Percentiles rank a stretch among this genome's conserved stretches.
These are phyloP conservation scores for Schizophyllum amplum DNA, from an alignment of 1,284 basidiomycete genomes.

Conservation along the genomic window DNA sequence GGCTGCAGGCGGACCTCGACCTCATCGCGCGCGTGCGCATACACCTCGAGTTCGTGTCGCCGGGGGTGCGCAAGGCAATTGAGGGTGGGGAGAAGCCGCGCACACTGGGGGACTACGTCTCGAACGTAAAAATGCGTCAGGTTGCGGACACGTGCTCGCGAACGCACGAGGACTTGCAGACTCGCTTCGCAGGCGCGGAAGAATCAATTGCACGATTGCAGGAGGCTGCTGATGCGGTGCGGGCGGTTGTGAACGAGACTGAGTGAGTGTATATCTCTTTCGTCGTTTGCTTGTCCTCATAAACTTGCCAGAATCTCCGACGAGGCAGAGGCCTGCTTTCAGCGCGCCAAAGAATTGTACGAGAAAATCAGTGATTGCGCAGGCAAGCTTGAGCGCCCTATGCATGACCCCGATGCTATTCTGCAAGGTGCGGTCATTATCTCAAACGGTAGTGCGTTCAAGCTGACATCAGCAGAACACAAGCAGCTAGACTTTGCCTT, in stretches of 20 bases:
- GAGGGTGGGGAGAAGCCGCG: slow-evolving; percentile 58
- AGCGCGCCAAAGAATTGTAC: slow-evolving; percentile 48
- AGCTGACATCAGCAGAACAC: slow-evolving; percentile 38
- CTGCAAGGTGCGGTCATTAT: slow-evolving; percentile 40
- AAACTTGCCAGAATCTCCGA: slow-evolving; percentile 41
- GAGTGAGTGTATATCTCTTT: slow-evolving; percentile 33
- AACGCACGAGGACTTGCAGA: slow-evolving; percentile 56
- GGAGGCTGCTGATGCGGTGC: slow-evolving; percentile 51
- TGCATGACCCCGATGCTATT: slow-evolving; percentile 36
- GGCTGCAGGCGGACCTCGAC: slow-evolving; percentile 61
- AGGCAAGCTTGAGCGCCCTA: slow-evolving; percentile 11
- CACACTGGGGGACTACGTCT: slow-evolving; percentile 76
- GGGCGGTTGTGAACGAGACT: slow-evolving; percentile 36
- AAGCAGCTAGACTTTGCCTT: slow-evolving; percentile 52
- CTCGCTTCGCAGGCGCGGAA: slow-evolving; percentile 46
- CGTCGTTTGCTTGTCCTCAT: slow-evolving; percentile 5
- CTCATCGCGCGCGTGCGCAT: slow-evolving; percentile 57
- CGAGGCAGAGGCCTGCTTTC: slow-evolving; percentile 46
- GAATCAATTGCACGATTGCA: slow-evolving; percentile 44
- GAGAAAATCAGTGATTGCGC: slow-evolving; percentile 49
- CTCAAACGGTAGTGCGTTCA: not conserved
- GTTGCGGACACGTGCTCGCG: slow-evolving; percentile 68
- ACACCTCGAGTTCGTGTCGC: slow-evolving; percentile 69
- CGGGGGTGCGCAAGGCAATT: slow-evolving; percentile 52
- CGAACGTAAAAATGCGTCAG: slow-evolving; percentile 67